These are phyloP conservation scores for Starmerella ratchasimensis DNA, from an alignment of 805 yeast species.

Conservation along the genomic window DNA sequence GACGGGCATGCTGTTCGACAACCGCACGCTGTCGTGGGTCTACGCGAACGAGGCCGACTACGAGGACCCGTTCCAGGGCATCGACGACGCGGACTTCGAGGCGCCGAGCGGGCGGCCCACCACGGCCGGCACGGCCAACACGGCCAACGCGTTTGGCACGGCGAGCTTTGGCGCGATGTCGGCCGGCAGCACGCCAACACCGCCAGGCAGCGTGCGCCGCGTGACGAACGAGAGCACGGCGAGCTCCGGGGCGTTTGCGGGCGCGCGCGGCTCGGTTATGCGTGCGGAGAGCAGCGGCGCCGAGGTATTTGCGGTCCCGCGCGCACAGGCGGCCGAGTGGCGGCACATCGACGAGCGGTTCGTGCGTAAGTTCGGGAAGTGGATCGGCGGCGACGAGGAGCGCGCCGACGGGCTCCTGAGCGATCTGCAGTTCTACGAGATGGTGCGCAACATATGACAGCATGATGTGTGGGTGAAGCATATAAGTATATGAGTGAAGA, in stretches of 20 bases:
- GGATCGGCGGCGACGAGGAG: slow-evolving; percentile 21
- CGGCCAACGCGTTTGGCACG: neutral
- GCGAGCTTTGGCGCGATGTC: no score
- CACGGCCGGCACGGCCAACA: neutral
- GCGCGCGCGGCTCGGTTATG: slow-evolving; percentile 13
- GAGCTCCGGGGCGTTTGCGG: slow-evolving; percentile 7
- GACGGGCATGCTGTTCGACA: slow-evolving; percentile 20
- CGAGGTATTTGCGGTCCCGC: slow-evolving; percentile 19
- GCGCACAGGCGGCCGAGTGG: slow-evolving; percentile 17
- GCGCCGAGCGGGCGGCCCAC: neutral
- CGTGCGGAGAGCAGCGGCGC: slow-evolving; percentile 17
- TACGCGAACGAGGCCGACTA: slow-evolving; percentile 17
- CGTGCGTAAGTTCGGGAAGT: slow-evolving; percentile 22
- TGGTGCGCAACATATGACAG: slow-evolving; percentile 17
- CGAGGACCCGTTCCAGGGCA: slow-evolving; percentile 21
- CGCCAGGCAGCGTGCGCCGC: neutral
- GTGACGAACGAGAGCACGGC: slow-evolving; percentile 12
- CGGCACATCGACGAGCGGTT: slow-evolving; percentile 20
- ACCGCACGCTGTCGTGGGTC: slow-evolving; percentile 20
- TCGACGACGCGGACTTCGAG: slow-evolving; percentile 11
- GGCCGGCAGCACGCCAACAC: neutral
- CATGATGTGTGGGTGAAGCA: no score
- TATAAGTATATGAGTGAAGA: no score
- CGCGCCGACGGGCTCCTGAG: slow-evolving; percentile 11
- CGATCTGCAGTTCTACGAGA: slow-evolving; percentile 20